Evolutionary conservation across 139 green algal genomes (phyloP), one percentile per base, ranked within the genome.

Genomic region (Pseudopediastrum boryanum): DNA sequence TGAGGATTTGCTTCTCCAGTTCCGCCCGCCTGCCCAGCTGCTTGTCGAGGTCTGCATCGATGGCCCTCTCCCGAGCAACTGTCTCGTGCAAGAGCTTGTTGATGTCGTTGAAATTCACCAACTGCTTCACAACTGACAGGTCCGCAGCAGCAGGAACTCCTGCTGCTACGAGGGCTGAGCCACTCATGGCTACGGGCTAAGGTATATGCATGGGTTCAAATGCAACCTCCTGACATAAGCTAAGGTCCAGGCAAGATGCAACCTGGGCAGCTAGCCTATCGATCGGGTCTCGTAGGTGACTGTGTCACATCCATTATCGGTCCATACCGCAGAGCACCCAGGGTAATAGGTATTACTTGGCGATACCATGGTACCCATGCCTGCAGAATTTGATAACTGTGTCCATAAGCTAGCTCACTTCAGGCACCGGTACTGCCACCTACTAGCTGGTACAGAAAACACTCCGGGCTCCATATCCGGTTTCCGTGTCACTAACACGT

Each of bases 21-120:
- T 92, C 79, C 1, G 25, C 75, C 0, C 89, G 84, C 38, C 83
- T 88, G 77, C 46, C 78, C 0, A 91, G 73, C 63, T 88, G 80
- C 56, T 79, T 74, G 74, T 91, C 87, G 25, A 98, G 83, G 52
- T 97, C 93, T 10, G 56, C 63, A 16, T 98, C 95, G 16, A 98
- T 90, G 4, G 82, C 64, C 0, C 94, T 67, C 76, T 98, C 95
- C 27, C 80, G 85, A 12, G 92, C 87, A 0, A 93, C 58, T 0
- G 87, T 92, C 19, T 98, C 95, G 39, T 97, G 87, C 36, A 96
- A 68, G 9, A 96, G 73, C 1, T 89, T 84, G 31, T 86, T 91
- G 44, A 95, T 88, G 67, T 98, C 94, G 2, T 77, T 80, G 36
- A 80, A 27, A 61, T 72, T 80, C 48, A 58, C 16, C 48, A 58